Base-by-base conservation (phyloP, 345 rosid species). In the Salix purpurea region DNA sequence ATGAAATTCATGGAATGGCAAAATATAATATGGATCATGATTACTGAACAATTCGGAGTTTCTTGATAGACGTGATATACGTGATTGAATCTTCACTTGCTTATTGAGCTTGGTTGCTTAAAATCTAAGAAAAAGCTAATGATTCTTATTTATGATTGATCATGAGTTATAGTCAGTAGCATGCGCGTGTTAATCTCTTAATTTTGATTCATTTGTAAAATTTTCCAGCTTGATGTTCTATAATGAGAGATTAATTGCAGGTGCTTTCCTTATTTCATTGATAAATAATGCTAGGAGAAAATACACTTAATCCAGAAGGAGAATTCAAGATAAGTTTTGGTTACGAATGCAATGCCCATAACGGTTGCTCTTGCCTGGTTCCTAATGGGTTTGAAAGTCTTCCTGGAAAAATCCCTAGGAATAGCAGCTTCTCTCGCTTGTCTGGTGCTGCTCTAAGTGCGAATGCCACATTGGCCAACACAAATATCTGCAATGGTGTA, bases 371-470 rank as follows among this genome's bases (percentile, higher is more conserved):
- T 69, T 77, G 77, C 42, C 69, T 76, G 68, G 77, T 74, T 74
- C 60, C 85, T 14, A 73, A 69, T 36, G 82, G 83, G 65, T 72
- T 56, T 78, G 87, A 83, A 77, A 69, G 80, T 80, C 81, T 65
- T n/a, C 72, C 85, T 65, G 71, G 52, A 68, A 83, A 86, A 77
- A 67, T 90, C 69, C 89, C 80, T 0, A 92, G 86, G 86, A 87
- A 86, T 1, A 87, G 97, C 75, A 88, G 97, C 68, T 91, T 96
- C 86, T 87, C 99, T 82, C 93, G 97, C 85, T 84, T 93, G 74
- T 90, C 99, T n/a, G 99, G 99, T 75, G 99, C 98, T 65, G 98
- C 94, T 69, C 71, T 96, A 77, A 92, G 98, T 77, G 99, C 98
- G 56, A 96, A 93, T 89, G 95, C 99, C 26, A 91, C 99, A 14